phyloP scores from a whole-genome alignment of 257 asterid species.

The Knoxia roxburghii region DNA sequence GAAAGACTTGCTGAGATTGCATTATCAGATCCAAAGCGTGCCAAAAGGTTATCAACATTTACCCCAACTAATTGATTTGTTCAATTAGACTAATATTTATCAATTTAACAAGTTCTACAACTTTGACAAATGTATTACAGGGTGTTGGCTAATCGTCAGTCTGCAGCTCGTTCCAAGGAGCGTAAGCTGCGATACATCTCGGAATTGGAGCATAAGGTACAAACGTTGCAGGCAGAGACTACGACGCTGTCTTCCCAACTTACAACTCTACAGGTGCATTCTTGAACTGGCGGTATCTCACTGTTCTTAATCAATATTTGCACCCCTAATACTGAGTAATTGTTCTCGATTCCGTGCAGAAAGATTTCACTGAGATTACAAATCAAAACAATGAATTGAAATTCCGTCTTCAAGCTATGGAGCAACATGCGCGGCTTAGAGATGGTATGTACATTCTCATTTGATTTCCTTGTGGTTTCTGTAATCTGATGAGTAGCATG shows the following conservation, averaged over 20 bases:
- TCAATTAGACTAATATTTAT: background rate
- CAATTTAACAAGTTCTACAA: conserved; percentile 2
- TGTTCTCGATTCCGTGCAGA: conserved; percentile 37
- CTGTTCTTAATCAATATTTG: conserved; percentile 8
- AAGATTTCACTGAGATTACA: conserved; percentile 47
- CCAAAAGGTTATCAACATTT: conserved; percentile 53
- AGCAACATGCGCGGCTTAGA: conserved; percentile 82
- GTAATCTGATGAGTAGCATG: background rate
- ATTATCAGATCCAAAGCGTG: conserved; percentile 76
- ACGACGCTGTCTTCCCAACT: conserved; percentile 69
- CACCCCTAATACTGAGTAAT: background rate
- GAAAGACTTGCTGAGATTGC: conserved; percentile 86
- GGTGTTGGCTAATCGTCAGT: conserved; percentile 86
- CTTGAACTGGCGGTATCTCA: conserved; percentile 4
- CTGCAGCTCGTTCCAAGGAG: conserved; percentile 98
- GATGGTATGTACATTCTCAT: conserved; percentile 47
- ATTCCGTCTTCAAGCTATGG: conserved; percentile 77
- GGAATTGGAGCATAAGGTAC: conserved; percentile 88
- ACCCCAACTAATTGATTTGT: background rate
- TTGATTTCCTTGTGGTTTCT: conserved; percentile 6
- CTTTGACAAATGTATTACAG: conserved; percentile 30
- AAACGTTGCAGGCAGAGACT: conserved; percentile 71
- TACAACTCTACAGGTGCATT: conserved; percentile 60
- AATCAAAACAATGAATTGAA: conserved; percentile 79
- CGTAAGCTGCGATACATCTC: conserved; percentile 82